Conservation (phyloP, 768 basidiomycete genomes). For the Tulasnella sp. region DNA sequence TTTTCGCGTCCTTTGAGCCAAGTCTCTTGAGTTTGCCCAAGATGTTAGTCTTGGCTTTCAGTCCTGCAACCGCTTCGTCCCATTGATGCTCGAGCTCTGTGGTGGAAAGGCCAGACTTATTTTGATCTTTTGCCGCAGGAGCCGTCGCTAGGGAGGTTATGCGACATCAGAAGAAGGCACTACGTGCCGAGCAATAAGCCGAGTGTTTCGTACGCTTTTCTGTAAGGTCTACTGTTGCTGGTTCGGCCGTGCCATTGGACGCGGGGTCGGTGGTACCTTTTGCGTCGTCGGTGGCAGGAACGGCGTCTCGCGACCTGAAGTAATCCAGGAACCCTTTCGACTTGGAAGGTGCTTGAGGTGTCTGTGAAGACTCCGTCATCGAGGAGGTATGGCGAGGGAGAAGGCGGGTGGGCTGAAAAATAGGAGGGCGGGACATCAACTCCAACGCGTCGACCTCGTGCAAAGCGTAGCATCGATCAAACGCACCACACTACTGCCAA, state of each 20-base stretch:
- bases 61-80: conserved; percentile 14
- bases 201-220: neutral
- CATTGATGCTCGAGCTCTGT: conserved; percentile 25
- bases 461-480: neutral
- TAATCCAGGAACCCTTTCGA: neutral
- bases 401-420: neutral
- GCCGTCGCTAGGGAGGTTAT: neutral
- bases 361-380: neutral
- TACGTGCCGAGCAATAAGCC: neutral
- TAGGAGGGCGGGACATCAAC: neutral
- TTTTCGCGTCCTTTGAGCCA: conserved; percentile 11
- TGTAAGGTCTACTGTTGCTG: neutral
- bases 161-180: neutral
- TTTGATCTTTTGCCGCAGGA: neutral
- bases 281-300: neutral
- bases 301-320: conserved; percentile 1
- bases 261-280: neutral
- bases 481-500: neutral
- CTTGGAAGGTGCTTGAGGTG: neutral
- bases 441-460: neutral
- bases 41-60: conserved; percentile 21
- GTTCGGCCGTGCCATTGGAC: neutral
- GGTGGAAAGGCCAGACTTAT: neutral
- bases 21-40: conserved; percentile 24
- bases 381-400: neutral